Base-by-base conservation (phyloP, 1,284 basidiomycete species). In the Papiliotrema nemorosa region DNA sequence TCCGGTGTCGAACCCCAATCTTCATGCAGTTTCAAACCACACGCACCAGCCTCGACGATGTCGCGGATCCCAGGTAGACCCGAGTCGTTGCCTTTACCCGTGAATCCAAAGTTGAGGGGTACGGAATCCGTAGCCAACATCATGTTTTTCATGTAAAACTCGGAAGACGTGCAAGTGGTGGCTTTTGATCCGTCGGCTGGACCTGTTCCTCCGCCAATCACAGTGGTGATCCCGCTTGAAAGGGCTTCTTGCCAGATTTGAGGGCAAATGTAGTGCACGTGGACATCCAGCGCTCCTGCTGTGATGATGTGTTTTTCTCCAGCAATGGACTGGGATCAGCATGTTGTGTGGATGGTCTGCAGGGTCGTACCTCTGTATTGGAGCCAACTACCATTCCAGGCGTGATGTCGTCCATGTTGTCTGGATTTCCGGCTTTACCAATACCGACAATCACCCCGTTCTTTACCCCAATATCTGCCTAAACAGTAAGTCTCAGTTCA, bases 391-490 rank as follows among this genome's bases (percentile, higher is more conserved):
- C 67, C 71, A 98, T 84, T 18, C 78, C 74, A 0, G 81, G 81
- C 50, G 87, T 80, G 16, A 97, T 88, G 26, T 81, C 81, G 20
- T 84, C 83, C 90, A 97, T 97, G 40, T 88, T 80, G 67, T 97
- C 92, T 2, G 92, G 93, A 73, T 98, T 99, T 2, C 96, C 96
- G 4, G 92, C 90, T 73, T 98, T 98, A 29, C 96, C 96, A 49
- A 98, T 87, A 0, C 87, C 93, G 10, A 79, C 80, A 58, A 98
- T 97, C 47, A 78, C 65, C 0, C 94, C 94, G 54, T 84, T 72
- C 74, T 88, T 91, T 56, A 99, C 81, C 35, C 96, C 96, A 47
- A 99, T 90, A 68, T 98, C 96, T n/a, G 94, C 94, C 88, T 92
- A 49, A 14, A 13, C n/a, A n/a, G n/a, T n/a, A n/a, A n/a, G n/a